These are phyloP conservation scores for Paecilomyces dactylethromorphus DNA, from an alignment of 2,329 filamentous ascomycete species.

Conservation along the genomic window DNA sequence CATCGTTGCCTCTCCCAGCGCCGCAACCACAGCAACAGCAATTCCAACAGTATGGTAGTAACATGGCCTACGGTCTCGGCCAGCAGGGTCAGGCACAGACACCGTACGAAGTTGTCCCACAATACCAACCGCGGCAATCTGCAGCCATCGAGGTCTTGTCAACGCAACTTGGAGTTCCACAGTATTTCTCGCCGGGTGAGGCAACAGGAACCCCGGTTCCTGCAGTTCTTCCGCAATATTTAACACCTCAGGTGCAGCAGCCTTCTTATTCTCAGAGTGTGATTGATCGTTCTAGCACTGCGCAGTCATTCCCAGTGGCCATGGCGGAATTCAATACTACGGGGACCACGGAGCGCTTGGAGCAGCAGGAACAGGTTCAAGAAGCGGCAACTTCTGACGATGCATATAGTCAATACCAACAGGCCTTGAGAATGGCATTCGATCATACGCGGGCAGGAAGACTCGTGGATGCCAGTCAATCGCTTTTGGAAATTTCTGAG, in stretches of 20 bases:
- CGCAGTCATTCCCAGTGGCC: slow-evolving; percentile 45
- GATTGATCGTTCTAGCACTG: slow-evolving; percentile 43
- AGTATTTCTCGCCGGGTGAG: slow-evolving; percentile 66
- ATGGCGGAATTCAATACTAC: slow-evolving; percentile 44
- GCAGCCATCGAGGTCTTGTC: slow-evolving; percentile 71
- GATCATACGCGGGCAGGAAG: slow-evolving; percentile 60
- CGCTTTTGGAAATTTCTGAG: slow-evolving; percentile 56
- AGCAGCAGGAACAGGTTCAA: slow-evolving; percentile 24
- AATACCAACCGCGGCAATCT: slow-evolving; percentile 69
- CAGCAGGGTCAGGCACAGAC: slow-evolving; percentile 55
- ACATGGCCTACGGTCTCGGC: slow-evolving; percentile 74
- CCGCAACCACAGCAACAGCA: slow-evolving; percentile 35
- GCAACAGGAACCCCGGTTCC: slow-evolving; percentile 56
- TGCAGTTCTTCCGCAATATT: slow-evolving; percentile 51
- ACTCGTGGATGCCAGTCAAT: slow-evolving; percentile 52
- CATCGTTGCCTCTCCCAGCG: slow-evolving; percentile 49
- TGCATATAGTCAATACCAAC: slow-evolving; percentile 59
- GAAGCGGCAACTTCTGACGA: slow-evolving; percentile 54
- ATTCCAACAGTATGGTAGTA: slow-evolving; percentile 51
- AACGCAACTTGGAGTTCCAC: slow-evolving; percentile 60
- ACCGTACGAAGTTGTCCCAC: slow-evolving; percentile 67
- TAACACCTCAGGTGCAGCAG: slow-evolving; percentile 58
- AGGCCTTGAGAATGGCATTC: slow-evolving; percentile 57
- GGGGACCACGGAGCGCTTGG: slow-evolving; percentile 30
- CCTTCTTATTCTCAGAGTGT: slow-evolving; percentile 58